These are phyloP conservation scores for Sclerotiophoma versabilis DNA, from an alignment of 2,329 filamentous ascomycete genomes.

Conservation along the genomic window DNA sequence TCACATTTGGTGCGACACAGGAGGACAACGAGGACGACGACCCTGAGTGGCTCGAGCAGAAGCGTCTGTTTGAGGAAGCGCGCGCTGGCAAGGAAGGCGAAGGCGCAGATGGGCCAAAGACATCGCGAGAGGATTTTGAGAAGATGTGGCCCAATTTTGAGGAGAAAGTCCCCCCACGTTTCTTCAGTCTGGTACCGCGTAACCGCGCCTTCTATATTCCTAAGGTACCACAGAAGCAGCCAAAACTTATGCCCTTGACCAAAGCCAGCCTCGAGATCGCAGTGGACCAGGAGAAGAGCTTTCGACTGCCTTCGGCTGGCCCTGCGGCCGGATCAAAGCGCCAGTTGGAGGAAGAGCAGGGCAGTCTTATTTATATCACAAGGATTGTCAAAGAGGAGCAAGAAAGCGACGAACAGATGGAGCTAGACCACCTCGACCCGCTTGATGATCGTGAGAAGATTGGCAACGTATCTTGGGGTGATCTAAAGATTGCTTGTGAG, in stretches of 20 bases:
- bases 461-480: slow-evolving; percentile 77
- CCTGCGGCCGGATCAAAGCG: slow-evolving; percentile 55
- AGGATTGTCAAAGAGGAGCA: slow-evolving; percentile 56
- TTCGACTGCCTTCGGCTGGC: slow-evolving; percentile 71
- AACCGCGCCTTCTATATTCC: slow-evolving; percentile 80
- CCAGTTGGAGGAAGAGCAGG: slow-evolving; percentile 60
- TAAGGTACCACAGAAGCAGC: slow-evolving; percentile 79
- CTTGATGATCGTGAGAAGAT: slow-evolving; percentile 69
- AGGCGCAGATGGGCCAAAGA: slow-evolving; percentile 70
- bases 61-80: slow-evolving; percentile 41
- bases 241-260: slow-evolving; percentile 81
- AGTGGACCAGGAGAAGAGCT: slow-evolving; percentile 83
- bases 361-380: slow-evolving; percentile 60
- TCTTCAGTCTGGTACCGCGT: slow-evolving; percentile 81
- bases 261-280: slow-evolving; percentile 90
- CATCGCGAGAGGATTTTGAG: slow-evolving; percentile 76
- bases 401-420: slow-evolving; percentile 50
- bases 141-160: slow-evolving; percentile 84
- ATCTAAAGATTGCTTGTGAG: slow-evolving; percentile 84
- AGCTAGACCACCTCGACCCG: slow-evolving; percentile 58
- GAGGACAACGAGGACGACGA: slow-evolving; percentile 44
- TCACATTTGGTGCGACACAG: slow-evolving; percentile 25
- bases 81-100: slow-evolving; percentile 48
- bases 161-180: slow-evolving; percentile 75
- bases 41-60: slow-evolving; percentile 44